Conservation (phyloP, 768 basidiomycete species). For the Podaxis pistillaris region DNA sequence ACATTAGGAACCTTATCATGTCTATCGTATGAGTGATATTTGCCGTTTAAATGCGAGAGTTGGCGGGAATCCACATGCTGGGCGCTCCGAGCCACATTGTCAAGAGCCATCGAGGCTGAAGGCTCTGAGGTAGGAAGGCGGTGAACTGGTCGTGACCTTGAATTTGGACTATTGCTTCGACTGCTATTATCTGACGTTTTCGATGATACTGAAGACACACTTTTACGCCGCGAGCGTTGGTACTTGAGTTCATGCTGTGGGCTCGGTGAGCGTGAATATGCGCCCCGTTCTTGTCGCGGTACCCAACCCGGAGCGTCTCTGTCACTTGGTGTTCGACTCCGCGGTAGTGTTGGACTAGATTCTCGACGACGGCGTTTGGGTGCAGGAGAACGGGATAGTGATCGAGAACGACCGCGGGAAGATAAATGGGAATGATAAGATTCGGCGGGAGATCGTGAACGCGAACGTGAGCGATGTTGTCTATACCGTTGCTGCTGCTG, state of each 20-base stretch:
- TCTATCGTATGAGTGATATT: constrained; percentile 20
- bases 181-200: constrained; percentile 55
- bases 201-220: constrained; percentile 48
- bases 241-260: constrained; percentile 39
- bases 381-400: constrained; percentile 58
- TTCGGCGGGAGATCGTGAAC: constrained; percentile 59
- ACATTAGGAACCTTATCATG: constrained; percentile 12
- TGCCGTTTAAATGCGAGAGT: constrained; percentile 32
- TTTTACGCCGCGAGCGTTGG: constrained; percentile 41
- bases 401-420: constrained; percentile 63
- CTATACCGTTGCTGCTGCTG: constrained; percentile 46
- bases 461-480: constrained; percentile 59
- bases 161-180: constrained; percentile 52
- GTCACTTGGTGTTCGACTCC: constrained; percentile 50
- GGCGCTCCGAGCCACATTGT: constrained; percentile 24
- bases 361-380: constrained; percentile 54
- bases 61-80: constrained; percentile 34
- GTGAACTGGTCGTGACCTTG: constrained; percentile 56
- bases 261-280: constrained; percentile 38
- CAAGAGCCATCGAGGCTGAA: constrained; percentile 24
- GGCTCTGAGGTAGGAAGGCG: constrained; percentile 51
- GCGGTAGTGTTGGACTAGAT: constrained; percentile 42
- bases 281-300: constrained; percentile 22
- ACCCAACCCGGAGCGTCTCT: constrained; percentile 37
- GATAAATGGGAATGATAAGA: constrained; percentile 67